These are phyloP conservation scores for Luffa aegyptiaca DNA, from an alignment of 306 rosid species.

Conservation along the genomic window DNA sequence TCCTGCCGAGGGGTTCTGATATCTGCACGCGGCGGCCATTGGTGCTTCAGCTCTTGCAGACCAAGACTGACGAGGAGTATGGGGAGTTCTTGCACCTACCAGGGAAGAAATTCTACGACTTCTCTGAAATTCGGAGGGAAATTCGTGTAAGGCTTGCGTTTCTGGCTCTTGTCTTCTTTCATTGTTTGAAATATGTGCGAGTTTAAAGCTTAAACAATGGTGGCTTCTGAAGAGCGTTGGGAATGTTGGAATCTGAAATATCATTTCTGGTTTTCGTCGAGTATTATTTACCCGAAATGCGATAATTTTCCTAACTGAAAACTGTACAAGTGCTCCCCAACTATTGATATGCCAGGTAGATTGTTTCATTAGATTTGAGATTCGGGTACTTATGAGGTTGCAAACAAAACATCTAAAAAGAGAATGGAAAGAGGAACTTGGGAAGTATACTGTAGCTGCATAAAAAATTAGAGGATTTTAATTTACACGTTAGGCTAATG, in stretches of 20 bases:
- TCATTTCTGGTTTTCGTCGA: background rate
- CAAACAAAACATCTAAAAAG: background rate
- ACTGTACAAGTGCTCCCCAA: background rate
- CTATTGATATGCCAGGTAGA: background rate
- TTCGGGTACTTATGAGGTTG: background rate
- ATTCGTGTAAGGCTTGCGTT: conserved; percentile 53
- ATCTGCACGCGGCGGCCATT: conserved; percentile 91
- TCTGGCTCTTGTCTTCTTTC: background rate
- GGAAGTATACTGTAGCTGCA: background rate
- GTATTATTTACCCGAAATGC: background rate
- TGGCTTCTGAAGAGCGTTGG: background rate
- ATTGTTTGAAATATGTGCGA: background rate
- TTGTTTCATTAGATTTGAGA: conserved; percentile 1
- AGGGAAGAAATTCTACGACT: conserved; percentile 58
- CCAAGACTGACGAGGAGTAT: conserved; percentile 64
- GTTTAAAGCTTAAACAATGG: background rate
- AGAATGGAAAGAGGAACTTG: background rate
- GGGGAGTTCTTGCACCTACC: conserved; percentile 95
- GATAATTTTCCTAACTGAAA: background rate
- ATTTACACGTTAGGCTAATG: background rate
- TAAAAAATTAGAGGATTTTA: background rate
- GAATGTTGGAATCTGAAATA: background rate
- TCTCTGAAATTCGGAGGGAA: conserved; percentile 84
- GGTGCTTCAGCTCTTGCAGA: conserved; percentile 89
- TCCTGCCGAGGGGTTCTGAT: conserved; percentile 84